phyloP scores from a whole-genome alignment of 2,329 filamentous ascomycete species.

The Calonectria pauciramosa region DNA sequence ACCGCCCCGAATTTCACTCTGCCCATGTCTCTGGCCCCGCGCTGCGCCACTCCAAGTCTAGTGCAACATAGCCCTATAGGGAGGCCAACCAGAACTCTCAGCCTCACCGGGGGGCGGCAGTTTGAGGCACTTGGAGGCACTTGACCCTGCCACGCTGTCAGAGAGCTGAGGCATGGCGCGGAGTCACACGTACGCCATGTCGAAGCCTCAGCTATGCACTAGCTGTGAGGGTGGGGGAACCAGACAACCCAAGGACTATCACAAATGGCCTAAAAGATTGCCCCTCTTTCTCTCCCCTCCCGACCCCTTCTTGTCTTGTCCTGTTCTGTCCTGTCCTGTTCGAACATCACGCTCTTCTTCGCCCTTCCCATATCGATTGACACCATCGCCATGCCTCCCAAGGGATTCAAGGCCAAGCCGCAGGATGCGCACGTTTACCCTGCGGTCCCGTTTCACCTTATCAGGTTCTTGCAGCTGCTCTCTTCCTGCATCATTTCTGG shows the following conservation, averaged over 20 bases:
- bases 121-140: constrained; percentile 1
- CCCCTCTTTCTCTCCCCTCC: not conserved
- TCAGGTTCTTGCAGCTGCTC: not conserved
- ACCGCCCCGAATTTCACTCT: not conserved
- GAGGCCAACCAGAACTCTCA: not conserved
- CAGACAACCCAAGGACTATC: not conserved
- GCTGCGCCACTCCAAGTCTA: not conserved
- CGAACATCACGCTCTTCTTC: too few relatives aligned
- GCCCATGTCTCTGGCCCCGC: not conserved
- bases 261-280: not conserved
- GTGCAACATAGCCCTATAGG: not conserved
- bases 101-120: not conserved
- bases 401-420: not conserved
- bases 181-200: not conserved
- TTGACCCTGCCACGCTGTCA: not conserved
- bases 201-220: not conserved
- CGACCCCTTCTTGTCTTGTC: not conserved
- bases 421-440: not conserved
- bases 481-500: not conserved
- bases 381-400: not conserved
- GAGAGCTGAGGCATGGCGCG: not conserved
- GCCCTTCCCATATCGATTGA: not conserved
- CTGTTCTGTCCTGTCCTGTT: too few relatives aligned
- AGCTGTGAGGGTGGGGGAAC: not conserved
- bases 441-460: not conserved